A percentile compares a stretch with the other conserved stretches of the same genome.
Evolutionary conservation across 331 rosid genomes (phyloP).

Genomic region (Spiraea crenata): DNA sequence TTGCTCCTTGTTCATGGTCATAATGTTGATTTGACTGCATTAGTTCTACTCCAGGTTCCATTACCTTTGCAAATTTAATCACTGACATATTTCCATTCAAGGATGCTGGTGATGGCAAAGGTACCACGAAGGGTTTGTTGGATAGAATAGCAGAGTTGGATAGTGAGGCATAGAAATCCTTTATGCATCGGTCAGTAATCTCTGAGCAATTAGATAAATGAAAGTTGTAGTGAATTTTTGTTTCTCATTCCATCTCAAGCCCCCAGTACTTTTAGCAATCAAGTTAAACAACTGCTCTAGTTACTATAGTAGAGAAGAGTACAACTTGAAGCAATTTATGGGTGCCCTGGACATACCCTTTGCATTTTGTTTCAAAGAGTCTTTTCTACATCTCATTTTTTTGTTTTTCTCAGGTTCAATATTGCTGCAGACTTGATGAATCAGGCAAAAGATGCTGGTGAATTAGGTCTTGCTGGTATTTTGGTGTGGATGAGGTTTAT

Average conservation of each 20-base stretch:
- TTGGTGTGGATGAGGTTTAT: conserved; percentile 99
- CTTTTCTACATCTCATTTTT: conserved; percentile 12
- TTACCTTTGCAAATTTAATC: conserved; percentile 24
- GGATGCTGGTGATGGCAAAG: conserved; percentile 70
- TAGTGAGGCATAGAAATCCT: conserved; percentile 90
- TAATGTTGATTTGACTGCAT: conserved; percentile 19
- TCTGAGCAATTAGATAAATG: conserved; percentile 19
- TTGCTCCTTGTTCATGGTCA: conserved; percentile 32
- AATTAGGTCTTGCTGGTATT: conserved; percentile 76
- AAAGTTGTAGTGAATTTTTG: background rate
- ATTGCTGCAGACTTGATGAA: conserved; percentile 89
- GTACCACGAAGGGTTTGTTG: conserved; percentile 77
- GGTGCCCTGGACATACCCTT: conserved; percentile 3
- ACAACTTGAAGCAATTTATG: conserved; percentile 7
- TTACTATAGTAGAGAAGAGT: background rate
- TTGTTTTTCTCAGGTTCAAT: conserved; percentile 64
- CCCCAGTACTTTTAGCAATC: too few species aligned
- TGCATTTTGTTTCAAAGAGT: conserved; percentile 1
- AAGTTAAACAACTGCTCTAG: background rate
- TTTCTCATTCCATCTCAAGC: too few species aligned
- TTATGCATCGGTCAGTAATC: conserved; percentile 86
- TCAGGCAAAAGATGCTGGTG: conserved; percentile 77
- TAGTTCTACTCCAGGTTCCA: conserved; percentile 4
- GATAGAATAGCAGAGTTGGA: conserved; percentile 77
- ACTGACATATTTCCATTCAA: conserved; percentile 36